phyloP scores from a whole-genome alignment of 192 early-diverging fungal genomes.

The Piromyces finnis region DNA sequence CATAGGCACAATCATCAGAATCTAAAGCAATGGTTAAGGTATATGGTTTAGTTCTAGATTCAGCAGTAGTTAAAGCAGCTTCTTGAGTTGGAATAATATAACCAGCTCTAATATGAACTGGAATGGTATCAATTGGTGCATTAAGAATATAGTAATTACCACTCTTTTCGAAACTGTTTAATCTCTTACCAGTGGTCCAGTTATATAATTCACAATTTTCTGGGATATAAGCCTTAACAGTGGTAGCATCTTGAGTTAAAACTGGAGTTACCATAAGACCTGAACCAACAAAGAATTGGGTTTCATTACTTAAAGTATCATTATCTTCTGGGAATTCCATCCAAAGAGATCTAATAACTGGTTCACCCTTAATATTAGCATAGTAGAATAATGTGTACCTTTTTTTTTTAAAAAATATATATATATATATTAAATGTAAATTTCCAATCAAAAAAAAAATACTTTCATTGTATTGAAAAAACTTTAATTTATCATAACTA shows the following conservation, averaged over 20 bases:
- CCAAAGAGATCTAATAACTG: not conserved
- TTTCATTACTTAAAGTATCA: constrained; percentile 19
- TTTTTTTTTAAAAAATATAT: not conserved
- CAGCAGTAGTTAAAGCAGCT: constrained; percentile 22
- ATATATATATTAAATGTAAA: too few species aligned
- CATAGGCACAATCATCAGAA: constrained; percentile 16
- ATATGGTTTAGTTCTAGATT: constrained; percentile 16
- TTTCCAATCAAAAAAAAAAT: too few species aligned
- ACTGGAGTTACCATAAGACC: constrained; percentile 38
- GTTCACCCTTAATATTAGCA: constrained; percentile 9
- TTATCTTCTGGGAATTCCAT: constrained; percentile 15
- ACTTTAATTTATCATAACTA: too few species aligned
- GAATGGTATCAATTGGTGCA: constrained; percentile 27
- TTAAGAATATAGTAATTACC: constrained; percentile 8
- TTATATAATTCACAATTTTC: constrained; percentile 35
- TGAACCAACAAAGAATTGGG: constrained; percentile 38
- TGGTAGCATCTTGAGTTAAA: constrained; percentile 14
- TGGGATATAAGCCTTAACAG: constrained; percentile 45
- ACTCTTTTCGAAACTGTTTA: constrained; percentile 2
- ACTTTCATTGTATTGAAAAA: too few species aligned
- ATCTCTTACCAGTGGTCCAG: constrained; percentile 15
- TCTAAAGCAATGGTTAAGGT: constrained; percentile 34
- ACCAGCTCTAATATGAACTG: constrained; percentile 41
- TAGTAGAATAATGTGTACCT: constrained; percentile 27
- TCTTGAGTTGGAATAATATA: constrained; percentile 28